Evolutionary conservation across 257 asterid genomes (phyloP).

Genomic region (Solanum pimpinellifolium): DNA sequence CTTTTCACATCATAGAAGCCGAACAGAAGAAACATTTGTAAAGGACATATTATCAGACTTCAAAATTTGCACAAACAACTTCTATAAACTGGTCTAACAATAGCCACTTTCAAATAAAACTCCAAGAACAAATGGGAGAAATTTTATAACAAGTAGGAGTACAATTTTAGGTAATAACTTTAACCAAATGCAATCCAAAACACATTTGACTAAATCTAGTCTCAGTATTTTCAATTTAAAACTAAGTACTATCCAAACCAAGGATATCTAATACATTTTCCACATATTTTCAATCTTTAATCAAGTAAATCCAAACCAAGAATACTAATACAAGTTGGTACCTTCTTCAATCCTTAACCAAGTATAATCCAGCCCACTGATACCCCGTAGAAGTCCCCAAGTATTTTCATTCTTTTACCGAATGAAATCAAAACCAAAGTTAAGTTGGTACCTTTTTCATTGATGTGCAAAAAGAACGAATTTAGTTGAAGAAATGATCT

Average conservation of each 20-base stretch:
- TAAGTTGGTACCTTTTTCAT: no score
- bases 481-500: background rate
- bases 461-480: background rate
- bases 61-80: background rate
- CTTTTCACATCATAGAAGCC: background rate
- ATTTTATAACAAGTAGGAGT: background rate
- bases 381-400: background rate
- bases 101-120: background rate
- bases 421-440: background rate
- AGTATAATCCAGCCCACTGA: background rate
- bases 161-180: background rate
- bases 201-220: background rate
- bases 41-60: background rate
- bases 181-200: background rate
- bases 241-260: background rate
- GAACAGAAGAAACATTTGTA: background rate
- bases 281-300: background rate
- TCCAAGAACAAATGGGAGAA: background rate
- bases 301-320: background rate
- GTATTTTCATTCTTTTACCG: background rate
- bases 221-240: background rate
- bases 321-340: background rate
- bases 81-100: background rate
- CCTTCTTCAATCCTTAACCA: background rate
- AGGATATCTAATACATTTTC: background rate